A percentile compares a stretch with the other conserved stretches of the same genome.
phyloP scores from a whole-genome alignment of 768 basidiomycete genomes.

The Gautieria morchelliformis region DNA sequence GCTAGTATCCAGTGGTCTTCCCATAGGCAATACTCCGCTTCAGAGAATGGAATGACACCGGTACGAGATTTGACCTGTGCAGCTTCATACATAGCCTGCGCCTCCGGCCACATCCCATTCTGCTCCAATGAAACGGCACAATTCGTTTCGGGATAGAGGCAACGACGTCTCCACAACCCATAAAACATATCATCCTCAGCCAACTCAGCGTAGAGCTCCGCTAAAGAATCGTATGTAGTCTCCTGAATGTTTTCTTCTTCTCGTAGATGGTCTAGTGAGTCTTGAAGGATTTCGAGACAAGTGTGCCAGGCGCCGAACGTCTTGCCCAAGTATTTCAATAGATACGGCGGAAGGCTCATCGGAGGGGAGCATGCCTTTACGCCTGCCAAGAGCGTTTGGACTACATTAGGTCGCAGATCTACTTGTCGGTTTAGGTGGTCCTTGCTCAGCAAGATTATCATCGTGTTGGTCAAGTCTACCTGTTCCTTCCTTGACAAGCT shows the following conservation, averaged over 20 bases:
- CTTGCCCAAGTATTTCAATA: constrained; percentile 93
- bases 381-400: constrained; percentile 82
- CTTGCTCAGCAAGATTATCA: constrained; percentile 83
- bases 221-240: constrained; percentile 79
- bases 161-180: constrained; percentile 87
- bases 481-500: constrained; percentile 84
- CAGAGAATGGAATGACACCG: constrained; percentile 80
- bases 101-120: constrained; percentile 94
- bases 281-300: constrained; percentile 74
- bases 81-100: constrained; percentile 76
- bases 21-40: constrained; percentile 95
- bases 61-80: constrained; percentile 81
- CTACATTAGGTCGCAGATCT: constrained; percentile 81
- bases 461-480: constrained; percentile 76
- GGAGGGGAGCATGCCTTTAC: constrained; percentile 79
- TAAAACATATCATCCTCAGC: constrained; percentile 97
- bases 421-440: constrained; percentile 89
- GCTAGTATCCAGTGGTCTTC: constrained; percentile 98
- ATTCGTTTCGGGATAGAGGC: constrained; percentile 84
- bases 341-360: constrained; percentile 85
- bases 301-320: constrained; percentile 96
- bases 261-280: constrained; percentile 66
- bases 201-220: constrained; percentile 92
- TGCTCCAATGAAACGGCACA: constrained; percentile 85
- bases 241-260: constrained; percentile 81